Conservation (phyloP, 768 basidiomycete genomes). For the Trametes cubensis region DNA sequence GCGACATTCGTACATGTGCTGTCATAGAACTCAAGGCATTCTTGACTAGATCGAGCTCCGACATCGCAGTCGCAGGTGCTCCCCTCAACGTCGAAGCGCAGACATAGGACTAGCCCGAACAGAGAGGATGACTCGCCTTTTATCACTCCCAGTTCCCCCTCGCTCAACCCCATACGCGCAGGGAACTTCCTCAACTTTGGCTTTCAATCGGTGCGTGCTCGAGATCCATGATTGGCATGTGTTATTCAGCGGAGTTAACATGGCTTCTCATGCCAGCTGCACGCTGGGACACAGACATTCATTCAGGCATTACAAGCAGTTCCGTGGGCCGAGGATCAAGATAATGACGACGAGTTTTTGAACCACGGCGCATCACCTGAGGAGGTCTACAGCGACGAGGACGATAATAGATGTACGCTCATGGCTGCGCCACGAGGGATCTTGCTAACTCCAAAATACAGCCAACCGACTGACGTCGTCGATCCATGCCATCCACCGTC, state of each 20-base stretch:
- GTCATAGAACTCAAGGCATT: too few relatives aligned
- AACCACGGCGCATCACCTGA: conserved; percentile 43
- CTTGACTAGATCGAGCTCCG: conserved; percentile 17
- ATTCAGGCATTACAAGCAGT: conserved; percentile 88
- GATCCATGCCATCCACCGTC: conserved; percentile 86
- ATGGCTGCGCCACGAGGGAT: background rate
- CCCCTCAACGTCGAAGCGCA: conserved; percentile 12
- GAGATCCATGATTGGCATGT: background rate
- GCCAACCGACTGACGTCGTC: conserved; percentile 71
- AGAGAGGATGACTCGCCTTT: conserved; percentile 61
- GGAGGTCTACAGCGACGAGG: conserved; percentile 71
- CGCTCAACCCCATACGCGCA: conserved; percentile 46
- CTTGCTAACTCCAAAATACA: conserved; percentile 25
- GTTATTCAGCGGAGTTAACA: conserved; percentile 11
- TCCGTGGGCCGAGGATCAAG: conserved; percentile 71
- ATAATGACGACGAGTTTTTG: conserved; percentile 66
- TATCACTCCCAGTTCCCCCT: conserved; percentile 74
- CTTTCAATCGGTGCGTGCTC: conserved; percentile 64
- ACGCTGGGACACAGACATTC: conserved; percentile 84
- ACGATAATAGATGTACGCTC: conserved; percentile 42
- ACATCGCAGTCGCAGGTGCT: conserved; percentile 31
- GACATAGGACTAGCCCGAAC: conserved; percentile 1
- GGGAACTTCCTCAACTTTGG: conserved; percentile 58
- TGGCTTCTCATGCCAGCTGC: conserved; percentile 57
- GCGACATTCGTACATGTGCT: too few relatives aligned